Conservation (phyloP, 2,329 filamentous ascomycete species). For the Colletotrichum orchidophilum region DNA sequence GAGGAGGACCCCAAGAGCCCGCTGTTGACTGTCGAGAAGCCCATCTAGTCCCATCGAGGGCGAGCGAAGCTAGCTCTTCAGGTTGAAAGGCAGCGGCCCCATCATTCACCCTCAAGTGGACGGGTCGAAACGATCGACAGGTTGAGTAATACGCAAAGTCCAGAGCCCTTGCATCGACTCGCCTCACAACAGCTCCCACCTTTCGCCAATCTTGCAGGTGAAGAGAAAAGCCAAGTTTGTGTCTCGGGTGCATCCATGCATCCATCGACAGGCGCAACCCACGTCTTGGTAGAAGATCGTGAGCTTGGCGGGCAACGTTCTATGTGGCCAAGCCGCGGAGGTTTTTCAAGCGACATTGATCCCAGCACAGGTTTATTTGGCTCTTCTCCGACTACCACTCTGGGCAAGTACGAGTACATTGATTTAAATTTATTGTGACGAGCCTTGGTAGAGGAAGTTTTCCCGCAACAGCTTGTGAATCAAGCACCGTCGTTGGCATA, state of each 20-base stretch:
- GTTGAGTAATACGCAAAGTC: not conserved
- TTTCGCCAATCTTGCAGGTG: conserved; percentile 12
- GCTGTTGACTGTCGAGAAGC: not conserved
- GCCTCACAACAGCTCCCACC: not conserved
- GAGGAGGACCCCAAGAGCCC: not conserved
- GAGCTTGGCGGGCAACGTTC: conserved; percentile 13
- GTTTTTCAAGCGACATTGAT: conserved; percentile 29
- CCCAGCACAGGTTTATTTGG: conserved; percentile 6
- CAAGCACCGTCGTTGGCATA: not conserved
- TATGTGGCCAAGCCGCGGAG: conserved; percentile 10
- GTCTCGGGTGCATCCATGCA: conserved; percentile 4
- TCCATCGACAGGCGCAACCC: not conserved
- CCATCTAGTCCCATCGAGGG: not conserved
- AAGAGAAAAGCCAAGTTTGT: not conserved
- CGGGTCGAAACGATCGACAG: not conserved
- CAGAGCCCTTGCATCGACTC: not conserved
- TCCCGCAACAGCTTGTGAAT: not conserved
- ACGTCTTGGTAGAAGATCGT: conserved; percentile 28
- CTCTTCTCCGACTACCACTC: no score
- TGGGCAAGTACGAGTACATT: not conserved
- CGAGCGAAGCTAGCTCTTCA: conserved; percentile 24
- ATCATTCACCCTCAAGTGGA: not conserved
- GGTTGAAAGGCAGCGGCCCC: not conserved
- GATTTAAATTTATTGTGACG: not conserved
- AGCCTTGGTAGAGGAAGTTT: not conserved